phyloP scores from a whole-genome alignment of 805 yeast genomes.

The Kodamaea jinghongensis region DNA sequence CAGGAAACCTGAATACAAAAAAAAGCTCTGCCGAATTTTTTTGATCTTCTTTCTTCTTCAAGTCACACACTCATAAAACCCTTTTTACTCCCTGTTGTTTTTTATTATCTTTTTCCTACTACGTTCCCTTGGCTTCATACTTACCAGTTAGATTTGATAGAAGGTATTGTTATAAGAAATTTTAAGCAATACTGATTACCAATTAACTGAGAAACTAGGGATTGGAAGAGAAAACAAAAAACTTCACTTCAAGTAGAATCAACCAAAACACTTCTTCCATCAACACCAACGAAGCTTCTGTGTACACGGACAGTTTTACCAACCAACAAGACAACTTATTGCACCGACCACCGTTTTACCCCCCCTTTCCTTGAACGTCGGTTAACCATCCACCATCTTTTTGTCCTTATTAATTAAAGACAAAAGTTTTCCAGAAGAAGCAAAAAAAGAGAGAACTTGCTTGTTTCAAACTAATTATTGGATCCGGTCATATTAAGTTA shows the following conservation, averaged over 20 bases:
- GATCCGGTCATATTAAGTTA: conserved; percentile 10
- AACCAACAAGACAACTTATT: too few species aligned
- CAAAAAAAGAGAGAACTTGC: background rate
- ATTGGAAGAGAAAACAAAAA: conserved; percentile 6
- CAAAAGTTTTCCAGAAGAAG: background rate
- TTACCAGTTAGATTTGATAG: background rate
- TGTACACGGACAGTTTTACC: too few species aligned
- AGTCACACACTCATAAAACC: conserved; percentile 9
- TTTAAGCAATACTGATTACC: background rate
- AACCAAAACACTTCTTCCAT: conserved; percentile 7
- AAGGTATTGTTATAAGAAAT: too few species aligned
- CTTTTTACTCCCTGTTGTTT: conserved; percentile 8
- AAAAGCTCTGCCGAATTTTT: conserved; percentile 5
- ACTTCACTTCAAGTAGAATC: conserved; percentile 4
- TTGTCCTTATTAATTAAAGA: background rate
- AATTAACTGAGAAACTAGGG: conserved; percentile 2
- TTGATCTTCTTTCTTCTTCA: conserved; percentile 11
- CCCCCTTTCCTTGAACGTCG: too few species aligned
- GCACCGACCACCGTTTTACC: too few species aligned
- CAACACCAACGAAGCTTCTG: conserved; percentile 1
- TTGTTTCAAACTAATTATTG: too few species aligned
- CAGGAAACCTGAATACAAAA: background rate
- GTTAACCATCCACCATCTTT: conserved; percentile 3
- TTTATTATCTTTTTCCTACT: conserved; percentile 8
- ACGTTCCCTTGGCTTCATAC: conserved; percentile 4